Evolutionary conservation across 306 rosid genomes (phyloP).

Genomic region (Pyrus pyrifolia): DNA sequence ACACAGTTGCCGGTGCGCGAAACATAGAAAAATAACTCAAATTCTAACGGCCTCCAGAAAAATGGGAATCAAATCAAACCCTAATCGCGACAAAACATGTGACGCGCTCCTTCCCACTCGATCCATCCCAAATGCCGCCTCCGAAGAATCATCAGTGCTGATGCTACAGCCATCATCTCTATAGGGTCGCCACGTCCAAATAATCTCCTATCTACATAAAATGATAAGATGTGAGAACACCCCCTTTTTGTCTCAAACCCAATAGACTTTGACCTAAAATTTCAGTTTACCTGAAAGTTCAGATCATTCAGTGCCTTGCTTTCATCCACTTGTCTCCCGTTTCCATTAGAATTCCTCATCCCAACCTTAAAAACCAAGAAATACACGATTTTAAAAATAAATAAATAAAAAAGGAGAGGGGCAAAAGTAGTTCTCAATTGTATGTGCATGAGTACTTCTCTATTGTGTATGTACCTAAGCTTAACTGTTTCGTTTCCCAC

Average conservation of each 20-base stretch:
- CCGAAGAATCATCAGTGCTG: not conserved
- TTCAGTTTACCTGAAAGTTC: slow-evolving; percentile 34
- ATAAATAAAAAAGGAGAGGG: not conserved
- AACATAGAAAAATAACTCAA: too few relatives aligned
- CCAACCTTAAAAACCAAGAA: slow-evolving; percentile 26
- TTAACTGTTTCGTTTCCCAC: not conserved
- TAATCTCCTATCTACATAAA: slow-evolving; percentile 48
- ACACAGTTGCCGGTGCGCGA: too few relatives aligned
- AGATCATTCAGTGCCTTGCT: slow-evolving; percentile 40
- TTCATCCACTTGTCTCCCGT: slow-evolving; percentile 37
- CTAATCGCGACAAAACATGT: not conserved
- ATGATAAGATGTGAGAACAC: slow-evolving; percentile 7
- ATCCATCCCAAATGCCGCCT: not conserved
- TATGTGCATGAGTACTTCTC: not conserved
- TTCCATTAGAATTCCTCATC: slow-evolving; percentile 33
- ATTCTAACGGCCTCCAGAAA: not conserved
- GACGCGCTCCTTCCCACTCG: not conserved
- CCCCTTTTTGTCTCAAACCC: not conserved
- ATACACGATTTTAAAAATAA: not conserved
- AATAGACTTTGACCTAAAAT: not conserved
- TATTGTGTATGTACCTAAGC: not conserved
- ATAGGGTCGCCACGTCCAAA: slow-evolving; percentile 50
- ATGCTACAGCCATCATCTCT: not conserved
- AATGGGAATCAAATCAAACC: not conserved
- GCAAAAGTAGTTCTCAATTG: not conserved